These are phyloP conservation scores for Pyrenochaeta sp. DNA, from an alignment of 2,329 filamentous ascomycete species.

Conservation along the genomic window DNA sequence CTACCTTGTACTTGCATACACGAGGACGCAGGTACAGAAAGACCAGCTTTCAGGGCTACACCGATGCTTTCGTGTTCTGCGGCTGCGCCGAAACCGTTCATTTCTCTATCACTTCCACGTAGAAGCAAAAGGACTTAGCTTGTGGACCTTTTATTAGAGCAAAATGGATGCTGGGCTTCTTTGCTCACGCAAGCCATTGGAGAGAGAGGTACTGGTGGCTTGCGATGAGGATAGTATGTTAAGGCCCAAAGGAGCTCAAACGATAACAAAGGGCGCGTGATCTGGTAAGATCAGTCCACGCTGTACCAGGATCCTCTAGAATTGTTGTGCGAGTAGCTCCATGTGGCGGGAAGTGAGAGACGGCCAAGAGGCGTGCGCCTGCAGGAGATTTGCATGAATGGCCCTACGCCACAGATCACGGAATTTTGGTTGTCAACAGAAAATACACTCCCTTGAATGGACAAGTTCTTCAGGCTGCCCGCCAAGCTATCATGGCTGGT, in stretches of 20 bases:
- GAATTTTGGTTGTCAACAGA: neutral
- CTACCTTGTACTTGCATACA: conserved; percentile 8
- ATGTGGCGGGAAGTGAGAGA: neutral
- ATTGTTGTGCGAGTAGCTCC: neutral
- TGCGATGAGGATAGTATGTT: neutral
- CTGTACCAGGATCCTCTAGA: neutral
- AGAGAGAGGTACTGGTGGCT: neutral
- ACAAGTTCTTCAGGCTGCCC: neutral
- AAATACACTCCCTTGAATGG: neutral
- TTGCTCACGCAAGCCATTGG: neutral
- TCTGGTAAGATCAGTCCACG: neutral
- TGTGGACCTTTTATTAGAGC: neutral
- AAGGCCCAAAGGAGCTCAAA: neutral
- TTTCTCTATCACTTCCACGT: neutral
- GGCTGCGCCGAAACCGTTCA: neutral
- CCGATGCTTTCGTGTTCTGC: neutral
- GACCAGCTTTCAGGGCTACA: neutral
- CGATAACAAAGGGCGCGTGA: neutral
- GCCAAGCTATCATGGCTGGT: neutral
- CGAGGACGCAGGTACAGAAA: conserved; percentile 7
- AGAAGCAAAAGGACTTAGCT: neutral
- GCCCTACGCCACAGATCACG: neutral
- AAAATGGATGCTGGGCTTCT: neutral
- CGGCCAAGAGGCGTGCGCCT: neutral
- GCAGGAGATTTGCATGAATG: neutral